These are phyloP conservation scores for Globisporangium paroecandrum DNA, from an alignment of 352 stramenopile genomes.

Conservation along the genomic window DNA sequence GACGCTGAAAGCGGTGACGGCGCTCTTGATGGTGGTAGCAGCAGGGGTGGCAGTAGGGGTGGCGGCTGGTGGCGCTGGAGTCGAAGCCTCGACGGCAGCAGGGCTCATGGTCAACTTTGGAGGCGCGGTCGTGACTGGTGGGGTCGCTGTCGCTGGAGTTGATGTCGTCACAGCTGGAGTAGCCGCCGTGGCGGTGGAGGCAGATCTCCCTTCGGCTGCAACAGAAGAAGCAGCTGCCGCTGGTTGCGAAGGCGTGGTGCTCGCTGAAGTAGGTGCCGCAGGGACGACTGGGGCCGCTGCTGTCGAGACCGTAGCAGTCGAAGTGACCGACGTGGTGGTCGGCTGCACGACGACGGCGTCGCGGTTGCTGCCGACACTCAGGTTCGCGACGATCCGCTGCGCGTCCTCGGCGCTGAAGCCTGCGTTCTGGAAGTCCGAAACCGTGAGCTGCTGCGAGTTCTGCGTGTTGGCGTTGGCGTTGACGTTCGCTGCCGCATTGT, in stretches of 20 bases:
- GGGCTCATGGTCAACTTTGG: constrained; percentile 5
- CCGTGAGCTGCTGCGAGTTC: constrained; percentile 7
- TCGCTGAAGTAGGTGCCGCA: not conserved
- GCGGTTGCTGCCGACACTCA: constrained; percentile 1
- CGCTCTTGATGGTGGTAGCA: not conserved
- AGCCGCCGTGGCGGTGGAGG: not conserved
- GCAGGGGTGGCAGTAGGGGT: not conserved
- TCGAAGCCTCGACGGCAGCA: not conserved
- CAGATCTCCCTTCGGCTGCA: not conserved
- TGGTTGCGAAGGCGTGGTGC: not conserved
- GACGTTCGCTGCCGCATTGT: not conserved
- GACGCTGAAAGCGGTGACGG: constrained; percentile 11
- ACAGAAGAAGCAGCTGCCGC: not conserved
- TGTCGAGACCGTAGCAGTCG: not conserved
- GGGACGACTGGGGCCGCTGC: not conserved
- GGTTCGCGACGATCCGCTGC: constrained; percentile 15
- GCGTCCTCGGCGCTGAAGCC: constrained; percentile 18
- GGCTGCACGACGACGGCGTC: constrained; percentile 3
- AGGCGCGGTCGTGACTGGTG: not conserved
- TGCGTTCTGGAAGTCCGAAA: constrained; percentile 21
- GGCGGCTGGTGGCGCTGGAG: constrained; percentile 1
- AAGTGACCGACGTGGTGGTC: not conserved
- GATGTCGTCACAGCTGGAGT: no score
- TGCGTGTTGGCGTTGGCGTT: not conserved
- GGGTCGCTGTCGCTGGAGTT: not conserved